Evolutionary conservation across 306 rosid species (phyloP).

Genomic region (Vigna nakashimae): DNA sequence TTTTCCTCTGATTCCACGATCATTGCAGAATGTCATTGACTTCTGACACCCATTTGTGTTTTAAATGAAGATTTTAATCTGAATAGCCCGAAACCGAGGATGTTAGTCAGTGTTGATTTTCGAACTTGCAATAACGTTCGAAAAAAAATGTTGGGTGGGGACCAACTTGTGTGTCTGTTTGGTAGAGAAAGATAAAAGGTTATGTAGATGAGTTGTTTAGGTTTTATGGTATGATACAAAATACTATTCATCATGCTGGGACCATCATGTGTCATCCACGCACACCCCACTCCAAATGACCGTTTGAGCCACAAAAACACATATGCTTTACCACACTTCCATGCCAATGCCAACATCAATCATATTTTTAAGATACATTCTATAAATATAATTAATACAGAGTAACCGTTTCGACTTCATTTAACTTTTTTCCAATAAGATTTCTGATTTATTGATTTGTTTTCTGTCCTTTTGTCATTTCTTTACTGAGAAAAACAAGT

Average conservation of each 20-base stretch:
- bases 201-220: not conserved
- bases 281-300: not conserved
- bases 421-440: too few species aligned
- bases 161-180: not conserved
- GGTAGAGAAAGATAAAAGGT: not conserved
- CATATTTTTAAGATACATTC: not conserved
- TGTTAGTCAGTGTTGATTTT: not conserved
- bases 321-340: not conserved
- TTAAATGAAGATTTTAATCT: not conserved
- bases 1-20: too few species aligned
- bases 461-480: too few species aligned
- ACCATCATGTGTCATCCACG: conserved; percentile 9
- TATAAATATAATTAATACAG: not conserved
- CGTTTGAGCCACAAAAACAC: conserved; percentile 6
- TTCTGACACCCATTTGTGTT: not conserved
- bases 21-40: conserved; percentile 5
- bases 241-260: conserved; percentile 12
- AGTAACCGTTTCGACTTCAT: too few species aligned
- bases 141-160: not conserved
- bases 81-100: not conserved
- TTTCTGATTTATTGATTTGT: too few species aligned
- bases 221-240: not conserved
- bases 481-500: too few species aligned
- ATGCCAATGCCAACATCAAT: not conserved
- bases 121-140: not conserved